Percentiles rank a stretch among this genome's conserved stretches.
phyloP scores from a whole-genome alignment of 2,329 filamentous ascomycete species.

The Aureobasidium sp. region DNA sequence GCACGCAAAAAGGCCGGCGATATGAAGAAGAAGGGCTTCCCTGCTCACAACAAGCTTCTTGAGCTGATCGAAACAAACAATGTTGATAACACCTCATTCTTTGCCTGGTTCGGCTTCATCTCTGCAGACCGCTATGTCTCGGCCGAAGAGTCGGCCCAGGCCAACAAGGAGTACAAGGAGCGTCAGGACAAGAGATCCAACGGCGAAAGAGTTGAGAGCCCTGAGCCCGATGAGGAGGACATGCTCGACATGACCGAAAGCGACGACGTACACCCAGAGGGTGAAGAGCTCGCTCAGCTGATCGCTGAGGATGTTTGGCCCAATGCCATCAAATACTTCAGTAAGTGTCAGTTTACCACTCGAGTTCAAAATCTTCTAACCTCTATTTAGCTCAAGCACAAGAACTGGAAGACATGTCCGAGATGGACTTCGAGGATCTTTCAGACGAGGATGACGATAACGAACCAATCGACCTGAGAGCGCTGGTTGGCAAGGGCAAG shows the following conservation, averaged over 20 bases:
- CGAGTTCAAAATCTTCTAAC: neutral
- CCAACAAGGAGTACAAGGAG: constrained; percentile 52
- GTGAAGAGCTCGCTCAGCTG: constrained; percentile 70
- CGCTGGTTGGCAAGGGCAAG: constrained; percentile 39
- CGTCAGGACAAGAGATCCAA: constrained; percentile 39
- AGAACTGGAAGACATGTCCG: constrained; percentile 60
- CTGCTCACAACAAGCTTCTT: constrained; percentile 46
- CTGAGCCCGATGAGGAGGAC: constrained; percentile 47
- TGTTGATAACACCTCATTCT: constrained; percentile 59
- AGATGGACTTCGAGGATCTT: constrained; percentile 27
- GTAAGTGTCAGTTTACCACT: constrained; percentile 45
- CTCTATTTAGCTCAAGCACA: constrained; percentile 41
- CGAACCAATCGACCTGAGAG: constrained; percentile 39
- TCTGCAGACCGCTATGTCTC: constrained; percentile 56
- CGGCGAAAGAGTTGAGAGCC: constrained; percentile 32
- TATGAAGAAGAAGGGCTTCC: constrained; percentile 36
- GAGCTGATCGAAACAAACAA: constrained; percentile 41
- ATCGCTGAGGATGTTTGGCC: constrained; percentile 86
- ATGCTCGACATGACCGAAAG: constrained; percentile 55
- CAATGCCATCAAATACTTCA: constrained; percentile 82
- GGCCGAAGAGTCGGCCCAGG: constrained; percentile 60
- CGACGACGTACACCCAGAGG: constrained; percentile 79
- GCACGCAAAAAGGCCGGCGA: constrained; percentile 46
- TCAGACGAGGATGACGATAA: constrained; percentile 45
- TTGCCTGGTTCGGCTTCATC: constrained; percentile 76